phyloP scores from a whole-genome alignment of 192 early-diverging fungal genomes.

The Pilaira anomala region DNA sequence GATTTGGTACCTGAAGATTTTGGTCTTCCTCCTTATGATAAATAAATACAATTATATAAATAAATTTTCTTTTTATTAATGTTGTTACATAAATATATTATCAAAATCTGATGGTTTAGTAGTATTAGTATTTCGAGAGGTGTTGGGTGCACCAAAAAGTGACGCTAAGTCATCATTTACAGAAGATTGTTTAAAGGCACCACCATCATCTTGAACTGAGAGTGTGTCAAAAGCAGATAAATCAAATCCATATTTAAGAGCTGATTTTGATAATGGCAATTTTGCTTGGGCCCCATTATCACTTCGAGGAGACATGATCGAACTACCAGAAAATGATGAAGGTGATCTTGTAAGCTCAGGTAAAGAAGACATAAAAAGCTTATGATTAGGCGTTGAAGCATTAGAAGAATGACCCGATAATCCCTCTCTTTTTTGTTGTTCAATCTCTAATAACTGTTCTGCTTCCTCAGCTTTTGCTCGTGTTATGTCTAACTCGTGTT shows the following conservation, averaged over 20 bases:
- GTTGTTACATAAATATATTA: too few species aligned
- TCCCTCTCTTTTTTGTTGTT: not conserved
- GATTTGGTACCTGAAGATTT: constrained; percentile 58
- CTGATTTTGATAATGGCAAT: not conserved
- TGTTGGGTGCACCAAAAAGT: constrained; percentile 3
- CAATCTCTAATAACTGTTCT: not conserved
- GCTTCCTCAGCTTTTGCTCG: not conserved
- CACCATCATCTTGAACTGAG: not conserved
- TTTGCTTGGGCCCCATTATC: not conserved
- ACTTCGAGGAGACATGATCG: not conserved
- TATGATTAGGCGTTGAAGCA: not conserved
- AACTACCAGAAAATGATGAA: not conserved
- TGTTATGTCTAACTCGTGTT: not conserved
- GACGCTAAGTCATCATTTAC: constrained; percentile 24
- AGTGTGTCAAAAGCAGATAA: constrained; percentile 23
- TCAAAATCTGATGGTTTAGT: too few species aligned
- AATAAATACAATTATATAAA: too few species aligned
- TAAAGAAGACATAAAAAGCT: not conserved
- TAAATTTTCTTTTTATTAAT: too few species aligned
- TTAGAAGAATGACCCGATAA: not conserved
- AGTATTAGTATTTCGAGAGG: too few species aligned
- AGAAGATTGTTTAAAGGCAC: not conserved
- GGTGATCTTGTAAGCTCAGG: not conserved
- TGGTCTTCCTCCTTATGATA: not conserved
- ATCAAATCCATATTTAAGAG: constrained; percentile 36